Percentiles rank a stretch among this genome's conserved stretches.
These are phyloP conservation scores for Collybia sp. DNA, from an alignment of 768 basidiomycete genomes.

Conservation along the genomic window DNA sequence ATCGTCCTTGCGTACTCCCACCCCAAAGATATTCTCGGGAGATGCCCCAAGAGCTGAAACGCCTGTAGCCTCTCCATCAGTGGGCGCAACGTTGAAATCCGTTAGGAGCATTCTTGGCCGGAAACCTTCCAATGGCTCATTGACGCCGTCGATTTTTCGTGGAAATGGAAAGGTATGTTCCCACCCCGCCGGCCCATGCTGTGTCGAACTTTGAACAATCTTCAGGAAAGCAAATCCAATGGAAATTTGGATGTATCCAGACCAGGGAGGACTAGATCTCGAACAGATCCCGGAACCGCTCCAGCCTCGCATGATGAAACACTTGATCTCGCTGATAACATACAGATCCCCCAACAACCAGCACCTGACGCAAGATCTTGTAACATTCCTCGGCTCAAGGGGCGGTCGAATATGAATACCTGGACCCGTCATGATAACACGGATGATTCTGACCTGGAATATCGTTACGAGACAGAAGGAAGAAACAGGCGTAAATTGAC, in stretches of 20 bases:
- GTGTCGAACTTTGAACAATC: no score
- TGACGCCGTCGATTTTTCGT: no score
- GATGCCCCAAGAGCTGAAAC: conserved; percentile 1
- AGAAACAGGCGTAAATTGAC: conserved; percentile 36
- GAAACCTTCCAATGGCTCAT: conserved; percentile 13
- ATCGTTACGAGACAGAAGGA: conserved; percentile 31
- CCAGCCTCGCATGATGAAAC: no score
- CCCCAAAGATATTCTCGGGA: conserved; percentile 17
- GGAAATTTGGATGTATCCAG: no score
- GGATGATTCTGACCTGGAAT: conserved; percentile 42
- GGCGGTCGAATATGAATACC: conserved; percentile 14
- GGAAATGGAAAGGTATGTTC: no score
- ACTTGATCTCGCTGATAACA: not conserved
- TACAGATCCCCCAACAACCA: conserved; percentile 1
- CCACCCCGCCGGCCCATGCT: no score
- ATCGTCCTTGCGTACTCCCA: conserved; percentile 32
- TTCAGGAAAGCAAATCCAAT: no score
- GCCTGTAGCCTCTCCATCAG: conserved; percentile 6
- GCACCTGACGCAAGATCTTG: conserved; percentile 10
- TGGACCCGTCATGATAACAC: conserved; percentile 7
- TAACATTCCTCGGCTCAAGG: conserved; percentile 28
- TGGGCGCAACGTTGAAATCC: conserved; percentile 18
- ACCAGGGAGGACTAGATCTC: conserved; percentile 22
- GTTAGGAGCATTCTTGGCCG: conserved; percentile 26
- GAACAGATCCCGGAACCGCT: conserved; percentile 27